phyloP scores from a whole-genome alignment of 306 rosid species.

The Lathyrus oleraceus region DNA sequence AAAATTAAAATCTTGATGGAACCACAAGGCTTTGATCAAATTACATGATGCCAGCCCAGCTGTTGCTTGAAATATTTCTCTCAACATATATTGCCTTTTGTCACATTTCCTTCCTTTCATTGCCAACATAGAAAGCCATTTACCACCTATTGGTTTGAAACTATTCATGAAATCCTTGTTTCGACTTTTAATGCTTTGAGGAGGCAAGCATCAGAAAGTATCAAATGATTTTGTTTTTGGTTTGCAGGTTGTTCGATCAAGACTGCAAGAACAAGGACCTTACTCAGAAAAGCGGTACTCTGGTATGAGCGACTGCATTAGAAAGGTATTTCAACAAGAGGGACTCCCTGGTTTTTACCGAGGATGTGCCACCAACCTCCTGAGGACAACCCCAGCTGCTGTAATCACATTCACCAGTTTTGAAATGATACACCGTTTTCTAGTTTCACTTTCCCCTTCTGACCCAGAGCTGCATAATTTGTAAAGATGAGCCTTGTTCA shows the following conservation, averaged over 20 bases:
- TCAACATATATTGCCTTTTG: not conserved
- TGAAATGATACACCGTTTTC: conserved; percentile 84
- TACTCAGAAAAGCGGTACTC: conserved; percentile 73
- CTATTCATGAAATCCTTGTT: not conserved
- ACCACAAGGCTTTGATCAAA: not conserved
- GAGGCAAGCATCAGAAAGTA: not conserved
- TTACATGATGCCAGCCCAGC: not conserved
- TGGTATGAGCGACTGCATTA: conserved; percentile 57
- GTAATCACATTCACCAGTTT: conserved; percentile 82
- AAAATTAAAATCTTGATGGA: conserved; percentile 5
- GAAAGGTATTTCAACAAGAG: conserved; percentile 66
- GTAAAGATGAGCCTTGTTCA: conserved; percentile 38
- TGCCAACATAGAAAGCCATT: not conserved
- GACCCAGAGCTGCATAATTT: conserved; percentile 60
- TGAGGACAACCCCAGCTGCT: conserved; percentile 89
- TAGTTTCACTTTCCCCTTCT: conserved; percentile 55
- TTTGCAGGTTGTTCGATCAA: conserved; percentile 73
- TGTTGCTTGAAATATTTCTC: not conserved
- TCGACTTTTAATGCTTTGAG: not conserved
- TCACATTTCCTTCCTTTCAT: not conserved
- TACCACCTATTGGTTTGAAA: not conserved
- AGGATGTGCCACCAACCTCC: conserved; percentile 77
- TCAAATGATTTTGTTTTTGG: not conserved
- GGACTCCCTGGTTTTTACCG: conserved; percentile 75
- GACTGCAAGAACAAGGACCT: conserved; percentile 76